Conservation (phyloP, 169 alveolate species). For the Cryptosporidium parvum region DNA sequence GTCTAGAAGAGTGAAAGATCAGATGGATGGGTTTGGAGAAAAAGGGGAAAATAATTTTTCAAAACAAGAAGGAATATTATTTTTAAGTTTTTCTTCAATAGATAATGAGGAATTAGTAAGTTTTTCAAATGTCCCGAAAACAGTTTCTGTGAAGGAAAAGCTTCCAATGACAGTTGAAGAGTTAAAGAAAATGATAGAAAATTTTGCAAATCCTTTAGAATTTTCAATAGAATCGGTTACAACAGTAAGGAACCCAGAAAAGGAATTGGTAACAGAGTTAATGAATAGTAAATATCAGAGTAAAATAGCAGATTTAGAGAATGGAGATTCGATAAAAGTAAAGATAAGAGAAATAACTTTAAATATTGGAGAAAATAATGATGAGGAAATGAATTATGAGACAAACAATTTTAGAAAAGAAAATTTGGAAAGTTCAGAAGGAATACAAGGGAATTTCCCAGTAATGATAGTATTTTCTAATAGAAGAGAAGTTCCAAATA, state of each 20-base stretch:
- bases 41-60: neutral
- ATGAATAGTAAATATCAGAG: neutral
- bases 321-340: conserved; percentile 29
- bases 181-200: neutral
- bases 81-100: conserved; percentile 15
- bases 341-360: neutral
- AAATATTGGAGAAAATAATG: neutral
- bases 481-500: neutral
- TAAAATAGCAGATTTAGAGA: neutral
- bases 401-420: neutral
- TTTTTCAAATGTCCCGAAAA: neutral
- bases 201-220: neutral
- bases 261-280: neutral
- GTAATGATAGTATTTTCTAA: conserved; percentile 28
- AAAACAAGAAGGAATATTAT: conserved; percentile 18
- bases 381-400: neutral
- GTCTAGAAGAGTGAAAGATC: neutral
- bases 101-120: neutral
- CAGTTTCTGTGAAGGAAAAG: conserved; percentile 14
- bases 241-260: conserved; percentile 6
- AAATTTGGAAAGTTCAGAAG: neutral
- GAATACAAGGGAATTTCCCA: neutral
- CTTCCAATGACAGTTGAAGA: conserved; percentile 34
- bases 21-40: neutral
- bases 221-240: conserved; percentile 42